Evolutionary conservation across 805 yeast genomes (phyloP), one percentile per base, ranked within the genome.

Genomic region (Saccharomycopsis javanensis): DNA sequence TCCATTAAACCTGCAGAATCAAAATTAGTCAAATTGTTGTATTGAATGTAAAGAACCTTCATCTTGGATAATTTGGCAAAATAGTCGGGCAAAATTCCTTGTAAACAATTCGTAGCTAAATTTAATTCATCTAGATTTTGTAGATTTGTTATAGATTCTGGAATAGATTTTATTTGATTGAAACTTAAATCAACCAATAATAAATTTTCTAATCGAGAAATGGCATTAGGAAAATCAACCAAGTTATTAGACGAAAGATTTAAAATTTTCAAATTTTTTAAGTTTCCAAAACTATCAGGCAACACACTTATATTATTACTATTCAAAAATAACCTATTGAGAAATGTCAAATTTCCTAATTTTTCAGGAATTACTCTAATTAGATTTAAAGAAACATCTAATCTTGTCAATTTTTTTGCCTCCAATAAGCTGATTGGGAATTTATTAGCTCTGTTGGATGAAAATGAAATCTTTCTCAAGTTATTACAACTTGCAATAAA

Each of bases 221-320:
- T 72, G 1, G 85, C 78, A 55, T 80, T 85, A 0, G 94, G 95
- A 60, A 82, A 83, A 1, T 62, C 63, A 50, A 76, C 76, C 65
- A 87, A 80, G 59, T 78, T 74, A 67, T 95, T 94, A 2, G 96
- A 90, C 1, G 96, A 81, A 51, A 94, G 70, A 66, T 94, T 88
- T 62, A 94, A 71, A 5, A 77, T 69, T 57, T 78, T 77, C 63
- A 88, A 71, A 60, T 76, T 76, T 50, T 73, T 73, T 48, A 88
- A 71, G 20, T 76, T 76, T 0, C 81, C 75, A 64, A 88, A 82
- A 1, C 80, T 73, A 31, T 74, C 74, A 0, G 96, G 96, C 46
- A 91, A 70, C 5, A 68, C 67, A 1, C 77, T 75, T 58, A 90
- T 71, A 63, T 86, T 85, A 67, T 91, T 91, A 68, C 94, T 86